A percentile compares a stretch with the other conserved stretches of the same genome.
Conservation (phyloP, 176 grass and related monocot genomes). For the Thalia dealbata region DNA sequence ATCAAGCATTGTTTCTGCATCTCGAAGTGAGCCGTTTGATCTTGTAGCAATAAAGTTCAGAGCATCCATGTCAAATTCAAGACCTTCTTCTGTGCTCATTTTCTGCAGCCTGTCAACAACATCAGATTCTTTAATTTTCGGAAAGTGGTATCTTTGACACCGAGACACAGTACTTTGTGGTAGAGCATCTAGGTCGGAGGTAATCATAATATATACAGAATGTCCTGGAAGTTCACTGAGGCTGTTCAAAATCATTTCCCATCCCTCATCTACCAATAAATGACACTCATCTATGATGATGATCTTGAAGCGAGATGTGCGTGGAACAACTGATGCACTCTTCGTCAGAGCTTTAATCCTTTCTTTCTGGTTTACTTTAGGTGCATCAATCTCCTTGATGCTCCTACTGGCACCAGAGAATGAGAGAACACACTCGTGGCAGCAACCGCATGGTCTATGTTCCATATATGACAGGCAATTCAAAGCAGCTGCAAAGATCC, state of each 20-base stretch:
- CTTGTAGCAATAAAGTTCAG: constrained; percentile 78
- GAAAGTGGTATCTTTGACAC: constrained; percentile 95
- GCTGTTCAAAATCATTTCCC: constrained; percentile 79
- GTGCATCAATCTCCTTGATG: constrained; percentile 78
- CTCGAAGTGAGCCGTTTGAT: constrained; percentile 84
- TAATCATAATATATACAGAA: constrained; percentile 87
- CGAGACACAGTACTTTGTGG: constrained; percentile 55
- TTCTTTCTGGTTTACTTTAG: constrained; percentile 60
- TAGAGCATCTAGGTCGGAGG: constrained; percentile 60
- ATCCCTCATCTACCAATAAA: constrained; percentile 66
- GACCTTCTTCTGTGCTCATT: constrained; percentile 76
- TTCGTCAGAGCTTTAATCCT: constrained; percentile 73
- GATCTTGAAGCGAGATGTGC: constrained; percentile 75
- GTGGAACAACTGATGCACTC: constrained; percentile 64
- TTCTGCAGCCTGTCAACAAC: constrained; percentile 59
- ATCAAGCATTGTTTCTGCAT: constrained; percentile 93
- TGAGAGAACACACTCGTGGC: constrained; percentile 74
- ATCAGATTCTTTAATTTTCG: constrained; percentile 80
- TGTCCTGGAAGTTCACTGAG: constrained; percentile 65
- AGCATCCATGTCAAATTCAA: constrained; percentile 87
- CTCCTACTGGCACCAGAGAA: constrained; percentile 80
- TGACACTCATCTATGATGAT: constrained; percentile 95
- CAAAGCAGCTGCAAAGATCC: constrained; percentile 82
- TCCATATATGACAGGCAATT: constrained; percentile 83
- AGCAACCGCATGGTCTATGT: constrained; percentile 86